Percentiles rank a stretch among this genome's conserved stretches.
These are phyloP conservation scores for Liriodendron chinense DNA, from an alignment of 164 flowering plant genomes.

Conservation along the genomic window DNA sequence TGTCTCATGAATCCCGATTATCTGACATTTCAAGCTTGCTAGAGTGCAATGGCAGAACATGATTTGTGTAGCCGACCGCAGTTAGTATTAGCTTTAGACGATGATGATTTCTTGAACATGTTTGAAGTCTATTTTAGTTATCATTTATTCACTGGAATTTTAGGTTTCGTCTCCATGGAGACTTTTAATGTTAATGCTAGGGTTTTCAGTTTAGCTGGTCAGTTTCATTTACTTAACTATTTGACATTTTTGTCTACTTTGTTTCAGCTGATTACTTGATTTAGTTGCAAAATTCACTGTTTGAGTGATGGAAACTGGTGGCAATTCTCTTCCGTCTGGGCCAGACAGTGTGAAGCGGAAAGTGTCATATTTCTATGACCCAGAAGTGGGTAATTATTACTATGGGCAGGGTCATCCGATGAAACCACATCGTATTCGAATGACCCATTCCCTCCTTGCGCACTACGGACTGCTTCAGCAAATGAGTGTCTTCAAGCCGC, in stretches of 20 bases:
- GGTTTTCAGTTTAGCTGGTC: too few species aligned
- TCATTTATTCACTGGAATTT: too few species aligned
- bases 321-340: slow-evolving; percentile 47
- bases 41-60: too few species aligned
- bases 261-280: neutral
- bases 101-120: too few species aligned
- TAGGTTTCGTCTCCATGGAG: too few species aligned
- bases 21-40: too few species aligned
- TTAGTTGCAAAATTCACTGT: neutral
- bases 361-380: slow-evolving; percentile 52
- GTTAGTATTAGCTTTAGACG: too few species aligned
- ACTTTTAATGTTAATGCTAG: too few species aligned
- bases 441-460: slow-evolving; percentile 62
- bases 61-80: too few species aligned
- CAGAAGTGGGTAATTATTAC: slow-evolving; percentile 60
- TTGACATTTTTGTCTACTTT: neutral
- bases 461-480: slow-evolving; percentile 51
- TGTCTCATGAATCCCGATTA: too few species aligned
- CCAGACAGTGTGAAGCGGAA: slow-evolving; percentile 49
- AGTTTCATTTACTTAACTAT: too few species aligned
- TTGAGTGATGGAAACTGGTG: slow-evolving; percentile 34
- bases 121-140: too few species aligned
- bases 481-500: slow-evolving; percentile 51
- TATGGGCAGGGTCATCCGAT: slow-evolving; percentile 65
- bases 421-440: slow-evolving; percentile 66